These are phyloP conservation scores for Fusarium longipes DNA, from an alignment of 2,329 filamentous ascomycete genomes.

Conservation along the genomic window DNA sequence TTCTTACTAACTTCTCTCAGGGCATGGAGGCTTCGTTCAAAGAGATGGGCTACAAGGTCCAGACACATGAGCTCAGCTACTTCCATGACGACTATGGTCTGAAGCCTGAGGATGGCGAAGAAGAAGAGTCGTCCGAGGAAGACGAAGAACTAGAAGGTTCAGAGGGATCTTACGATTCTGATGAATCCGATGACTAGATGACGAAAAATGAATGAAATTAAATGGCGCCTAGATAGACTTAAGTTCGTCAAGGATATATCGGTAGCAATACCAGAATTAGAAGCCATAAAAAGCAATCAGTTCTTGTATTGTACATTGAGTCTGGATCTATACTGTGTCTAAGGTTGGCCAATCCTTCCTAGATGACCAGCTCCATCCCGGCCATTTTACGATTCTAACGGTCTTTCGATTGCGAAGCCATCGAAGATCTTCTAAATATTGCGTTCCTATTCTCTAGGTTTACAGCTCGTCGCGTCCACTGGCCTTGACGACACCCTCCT, in stretches of 20 bases:
- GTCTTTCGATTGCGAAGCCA: background rate
- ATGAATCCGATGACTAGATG: slow-evolving; percentile 44
- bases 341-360: slow-evolving; percentile 18
- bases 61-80: slow-evolving; percentile 77
- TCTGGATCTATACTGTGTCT: slow-evolving; percentile 26
- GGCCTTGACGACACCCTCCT: slow-evolving; percentile 69
- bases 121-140: slow-evolving; percentile 62
- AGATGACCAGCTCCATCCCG: slow-evolving; percentile 17
- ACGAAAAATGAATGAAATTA: background rate
- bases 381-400: slow-evolving; percentile 19
- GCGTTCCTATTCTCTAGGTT: slow-evolving; percentile 19
- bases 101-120: slow-evolving; percentile 71
- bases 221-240: slow-evolving; percentile 27
- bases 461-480: slow-evolving; percentile 80
- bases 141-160: slow-evolving; percentile 52
- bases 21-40: slow-evolving; percentile 80
- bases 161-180: slow-evolving; percentile 49
- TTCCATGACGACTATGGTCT: slow-evolving; percentile 94
- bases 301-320: slow-evolving; percentile 39
- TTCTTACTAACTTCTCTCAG: slow-evolving; percentile 57
- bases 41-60: slow-evolving; percentile 80
- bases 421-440: slow-evolving; percentile 9
- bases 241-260: slow-evolving; percentile 22
- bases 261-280: slow-evolving; percentile 39
- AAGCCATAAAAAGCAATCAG: slow-evolving; percentile 21